Conservation (phyloP, 305 asterid genomes). For the Fraxinus albicans region DNA sequence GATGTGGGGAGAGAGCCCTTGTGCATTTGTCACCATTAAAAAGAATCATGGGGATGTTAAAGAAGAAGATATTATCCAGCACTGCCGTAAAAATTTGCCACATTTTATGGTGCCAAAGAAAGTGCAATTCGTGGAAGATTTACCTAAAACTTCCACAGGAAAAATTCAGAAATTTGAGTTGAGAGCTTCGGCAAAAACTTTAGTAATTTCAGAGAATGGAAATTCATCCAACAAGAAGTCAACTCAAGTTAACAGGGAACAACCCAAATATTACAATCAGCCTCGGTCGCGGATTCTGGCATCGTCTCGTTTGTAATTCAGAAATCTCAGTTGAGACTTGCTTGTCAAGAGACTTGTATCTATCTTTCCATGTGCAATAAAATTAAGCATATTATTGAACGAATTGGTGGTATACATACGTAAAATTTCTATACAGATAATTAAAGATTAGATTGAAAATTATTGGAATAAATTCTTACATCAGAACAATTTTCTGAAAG, state of each 20-base stretch:
- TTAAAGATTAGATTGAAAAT: too few relatives aligned
- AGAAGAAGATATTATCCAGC: constrained; percentile 47
- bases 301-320: constrained; percentile 41
- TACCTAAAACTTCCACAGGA: constrained; percentile 65
- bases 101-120: constrained; percentile 71
- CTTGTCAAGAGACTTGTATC: constrained; percentile 87
- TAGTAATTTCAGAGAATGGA: constrained; percentile 22
- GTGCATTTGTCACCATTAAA: constrained; percentile 54
- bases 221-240: not conserved
- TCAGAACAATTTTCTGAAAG: too few relatives aligned
- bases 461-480: too few relatives aligned
- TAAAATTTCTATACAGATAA: too few relatives aligned
- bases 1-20: constrained; percentile 82
- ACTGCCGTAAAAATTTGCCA: constrained; percentile 56
- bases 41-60: constrained; percentile 1
- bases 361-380: constrained; percentile 50
- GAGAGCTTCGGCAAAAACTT: constrained; percentile 46
- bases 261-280: constrained; percentile 15
- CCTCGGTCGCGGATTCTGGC: constrained; percentile 42
- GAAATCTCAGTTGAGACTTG: constrained; percentile 27
- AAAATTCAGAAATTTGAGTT: constrained; percentile 61
- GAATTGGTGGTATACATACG: not conserved
- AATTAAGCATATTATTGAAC: not conserved
- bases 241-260: constrained; percentile 21
- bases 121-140: constrained; percentile 46